A percentile compares a stretch with the other conserved stretches of the same genome.
Evolutionary conservation across 2,329 filamentous ascomycete genomes (phyloP).

Genomic region (Calonectria pseudoreteaudii): DNA sequence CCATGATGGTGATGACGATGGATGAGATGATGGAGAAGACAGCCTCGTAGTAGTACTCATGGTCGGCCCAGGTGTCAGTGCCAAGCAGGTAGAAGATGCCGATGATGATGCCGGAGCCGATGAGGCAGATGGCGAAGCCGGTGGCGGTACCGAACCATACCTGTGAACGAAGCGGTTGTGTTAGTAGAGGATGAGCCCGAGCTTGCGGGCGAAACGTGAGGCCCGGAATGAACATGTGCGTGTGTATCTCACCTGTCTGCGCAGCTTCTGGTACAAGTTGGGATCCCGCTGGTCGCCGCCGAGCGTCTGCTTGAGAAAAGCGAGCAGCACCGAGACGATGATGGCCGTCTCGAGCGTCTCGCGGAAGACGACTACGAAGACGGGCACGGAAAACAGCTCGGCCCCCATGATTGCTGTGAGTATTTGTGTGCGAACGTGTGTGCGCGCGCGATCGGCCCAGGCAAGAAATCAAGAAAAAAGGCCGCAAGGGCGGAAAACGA

Average conservation of each 20-base stretch:
- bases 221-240: background rate
- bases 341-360: slow-evolving; percentile 87
- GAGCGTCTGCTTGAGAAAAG: slow-evolving; percentile 86
- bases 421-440: background rate
- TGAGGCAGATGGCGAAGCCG: slow-evolving; percentile 66
- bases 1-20: slow-evolving; percentile 87
- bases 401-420: slow-evolving; percentile 62
- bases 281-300: slow-evolving; percentile 71
- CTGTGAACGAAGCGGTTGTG: slow-evolving; percentile 41
- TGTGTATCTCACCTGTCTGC: slow-evolving; percentile 67
- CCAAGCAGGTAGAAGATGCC: slow-evolving; percentile 78
- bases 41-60: slow-evolving; percentile 86
- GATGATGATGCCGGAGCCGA: slow-evolving; percentile 76
- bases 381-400: slow-evolving; percentile 80
- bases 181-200: background rate
- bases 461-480: background rate
- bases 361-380: slow-evolving; percentile 93
- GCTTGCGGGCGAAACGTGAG: background rate
- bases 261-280: slow-evolving; percentile 73
- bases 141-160: slow-evolving; percentile 66
- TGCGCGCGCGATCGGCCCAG: background rate
- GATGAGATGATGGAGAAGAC: slow-evolving; percentile 80
- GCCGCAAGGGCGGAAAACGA: background rate
- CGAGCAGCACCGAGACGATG: slow-evolving; percentile 85
- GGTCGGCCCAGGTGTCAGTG: slow-evolving; percentile 73